Evolutionary conservation across 2,329 filamentous ascomycete genomes (phyloP), one percentile per base, ranked within the genome.

Genomic region (Neocucurbitaria cava): DNA sequence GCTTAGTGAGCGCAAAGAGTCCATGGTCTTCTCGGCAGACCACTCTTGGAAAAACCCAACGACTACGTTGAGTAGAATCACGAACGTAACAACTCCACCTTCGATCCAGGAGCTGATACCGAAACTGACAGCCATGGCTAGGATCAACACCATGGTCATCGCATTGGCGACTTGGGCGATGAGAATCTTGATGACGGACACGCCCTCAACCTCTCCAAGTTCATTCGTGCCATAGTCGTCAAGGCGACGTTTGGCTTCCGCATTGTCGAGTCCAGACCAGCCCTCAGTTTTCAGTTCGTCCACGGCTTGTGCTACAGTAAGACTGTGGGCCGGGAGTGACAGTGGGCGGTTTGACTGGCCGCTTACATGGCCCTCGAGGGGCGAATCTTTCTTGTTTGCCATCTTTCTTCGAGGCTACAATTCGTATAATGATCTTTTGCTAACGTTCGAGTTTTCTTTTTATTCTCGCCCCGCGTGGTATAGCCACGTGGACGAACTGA

Each of bases 91-190:
- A 13, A 81, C 79, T 46, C 79, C 78, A 43, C 78, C 79, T 67
- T 81, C 79, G 53, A 81, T 81, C 70, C 73, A 81, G 0, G 78
- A 80, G 30, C 68, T 53, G 52, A 81, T 80, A 31, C 75, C 79
- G 57, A 80, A 81, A 43, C 77, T 79, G 41, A 81, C 78, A 20
- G 72, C 77, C 79, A 81, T 81, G 28, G 77, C 79, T 50, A 81
- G 64, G 31, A 81, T 77, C n/a, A 81, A 70, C 5, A 87, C 87
- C 73, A 90, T 72, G 61, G 89, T 89, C 89, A 92, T 91, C 53
- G 89, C 89, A 79, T 92, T 92, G 70, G 87, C 85, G 20, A 91
- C 75, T 72, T 92, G 89, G 65, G 88, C 87, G 53, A 89, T 78
- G 42, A 92, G 77, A 38, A 92, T 90, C 65, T 88, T 92, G 66